phyloP scores from a whole-genome alignment of 192 early-diverging fungal genomes.

The Linnemannia elongata region DNA sequence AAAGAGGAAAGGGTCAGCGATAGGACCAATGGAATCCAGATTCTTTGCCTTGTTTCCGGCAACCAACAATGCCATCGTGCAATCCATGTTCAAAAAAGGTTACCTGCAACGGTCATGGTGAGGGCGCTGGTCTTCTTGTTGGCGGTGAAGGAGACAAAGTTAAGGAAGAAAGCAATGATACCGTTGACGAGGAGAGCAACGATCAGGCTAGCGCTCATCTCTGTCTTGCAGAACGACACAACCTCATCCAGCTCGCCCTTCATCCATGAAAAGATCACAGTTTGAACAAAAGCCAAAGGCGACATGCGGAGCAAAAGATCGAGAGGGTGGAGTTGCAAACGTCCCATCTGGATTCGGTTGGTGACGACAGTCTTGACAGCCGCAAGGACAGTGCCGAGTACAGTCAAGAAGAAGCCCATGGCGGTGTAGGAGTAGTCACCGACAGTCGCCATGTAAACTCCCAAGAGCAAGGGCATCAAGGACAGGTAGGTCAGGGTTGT shows the following conservation, averaged over 20 bases:
- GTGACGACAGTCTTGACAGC: slow-evolving; percentile 89
- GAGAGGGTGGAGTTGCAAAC: slow-evolving; percentile 83
- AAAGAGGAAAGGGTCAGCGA: not conserved
- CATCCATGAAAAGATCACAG: slow-evolving; percentile 70
- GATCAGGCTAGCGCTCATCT: slow-evolving; percentile 58
- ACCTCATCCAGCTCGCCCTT: slow-evolving; percentile 74
- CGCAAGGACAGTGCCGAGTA: slow-evolving; percentile 83
- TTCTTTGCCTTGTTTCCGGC: not conserved
- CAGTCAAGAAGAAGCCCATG: slow-evolving; percentile 82
- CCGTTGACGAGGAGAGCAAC: slow-evolving; percentile 81
- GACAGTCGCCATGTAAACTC: slow-evolving; percentile 87
- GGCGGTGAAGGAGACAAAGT: slow-evolving; percentile 87
- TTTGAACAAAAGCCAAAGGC: slow-evolving; percentile 82
- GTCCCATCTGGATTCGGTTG: slow-evolving; percentile 83
- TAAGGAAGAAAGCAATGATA: slow-evolving; percentile 87
- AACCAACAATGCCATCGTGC: too few species aligned
- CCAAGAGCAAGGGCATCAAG: slow-evolving; percentile 74
- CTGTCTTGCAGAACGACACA: slow-evolving; percentile 53
- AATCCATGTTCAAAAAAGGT: slow-evolving; percentile 9
- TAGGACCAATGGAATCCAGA: too few species aligned
- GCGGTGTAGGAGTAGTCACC: slow-evolving; percentile 83
- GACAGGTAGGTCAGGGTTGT: slow-evolving; percentile 70
- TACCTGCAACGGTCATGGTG: slow-evolving; percentile 83
- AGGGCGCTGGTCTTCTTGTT: slow-evolving; percentile 89
- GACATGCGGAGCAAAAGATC: slow-evolving; percentile 87